Base-by-base conservation (phyloP, 2,329 filamentous ascomycete species). In the Cryoendolithus antarcticus region DNA sequence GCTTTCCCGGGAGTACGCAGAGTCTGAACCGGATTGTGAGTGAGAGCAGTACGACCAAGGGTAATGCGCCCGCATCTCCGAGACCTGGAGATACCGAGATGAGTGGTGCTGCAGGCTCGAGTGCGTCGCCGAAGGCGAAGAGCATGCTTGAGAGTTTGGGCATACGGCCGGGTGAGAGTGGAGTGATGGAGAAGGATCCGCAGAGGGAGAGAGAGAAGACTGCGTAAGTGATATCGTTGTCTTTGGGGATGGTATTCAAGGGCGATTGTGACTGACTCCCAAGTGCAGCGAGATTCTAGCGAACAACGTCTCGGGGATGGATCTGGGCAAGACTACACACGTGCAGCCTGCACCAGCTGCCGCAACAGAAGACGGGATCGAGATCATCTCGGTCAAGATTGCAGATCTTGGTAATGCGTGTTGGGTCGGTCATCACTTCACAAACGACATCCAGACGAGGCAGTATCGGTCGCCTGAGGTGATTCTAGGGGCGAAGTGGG, bases 391-490 rank as follows among this genome's bases (percentile, higher is more conserved):
- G 28, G 91, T 98, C 61, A 98, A 98, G 68, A 98, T 98, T 66
- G 91, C 91, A 32, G 91, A 98, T 68, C 70, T 98, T 40, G 91
- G 91, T 44, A 98, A 98, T 60, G 91, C 91, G 12, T 98, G 91
- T 67, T 98, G 91, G 91, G 88, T 94, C 21, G 86, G 86, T 48
- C 91, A 98, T 59, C 91, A 98, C 63, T 98, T 98, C 64, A 98
- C 91, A 57, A 95, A 98, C 59, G 91, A 98, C 60, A 98, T 98
- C 54, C 91, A 98, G 61, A 98, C 91, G 6, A 75, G 91, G 55
- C 91, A 98, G 64, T 98, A 98, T 62, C 75, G 91, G 41, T 96
- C 91, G 1, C 91, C 91, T 1, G 91, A 98, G 63, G 91, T 98
- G 41, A 96, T 98, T 44, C 69, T 98, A 12, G 91, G 91, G 30